Evolutionary conservation across 139 green algal genomes (phyloP).

Genomic region (Asterochloris sp.): DNA sequence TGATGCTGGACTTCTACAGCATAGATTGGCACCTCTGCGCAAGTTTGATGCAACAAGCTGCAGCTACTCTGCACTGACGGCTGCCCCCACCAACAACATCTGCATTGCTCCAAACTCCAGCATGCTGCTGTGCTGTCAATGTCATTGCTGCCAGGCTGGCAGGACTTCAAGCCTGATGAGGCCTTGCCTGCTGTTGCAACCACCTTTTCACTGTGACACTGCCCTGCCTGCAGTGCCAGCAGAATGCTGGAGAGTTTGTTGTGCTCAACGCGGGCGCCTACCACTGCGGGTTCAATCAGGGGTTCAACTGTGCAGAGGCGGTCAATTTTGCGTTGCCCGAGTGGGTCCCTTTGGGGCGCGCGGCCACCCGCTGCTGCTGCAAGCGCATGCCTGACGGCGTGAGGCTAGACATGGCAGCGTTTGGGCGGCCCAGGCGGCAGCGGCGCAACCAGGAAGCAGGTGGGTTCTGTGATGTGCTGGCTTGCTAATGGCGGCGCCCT

Average conservation of each 20-base stretch:
- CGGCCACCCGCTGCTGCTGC: constrained; percentile 37
- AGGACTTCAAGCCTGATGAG: no score
- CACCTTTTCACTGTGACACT: not conserved
- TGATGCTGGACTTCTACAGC: no score
- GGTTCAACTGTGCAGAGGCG: constrained; percentile 80
- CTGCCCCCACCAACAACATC: no score
- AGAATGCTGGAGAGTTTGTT: constrained; percentile 75
- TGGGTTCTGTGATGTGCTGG: no score
- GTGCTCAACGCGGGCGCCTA: constrained; percentile 70
- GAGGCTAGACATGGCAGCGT: constrained; percentile 80
- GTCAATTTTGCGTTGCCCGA: constrained; percentile 70
- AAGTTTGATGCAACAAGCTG: no score
- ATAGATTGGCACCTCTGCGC: no score
- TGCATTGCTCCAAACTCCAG: no score
- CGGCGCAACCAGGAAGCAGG: not conserved
- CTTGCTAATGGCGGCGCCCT: no score
- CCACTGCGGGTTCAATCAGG: constrained; percentile 67
- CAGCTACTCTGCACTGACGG: no score
- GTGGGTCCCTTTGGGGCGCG: constrained; percentile 53
- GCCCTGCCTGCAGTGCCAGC: constrained; percentile 37
- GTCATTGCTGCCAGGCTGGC: no score
- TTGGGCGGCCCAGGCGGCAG: constrained; percentile 28
- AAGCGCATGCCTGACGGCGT: constrained; percentile 55
- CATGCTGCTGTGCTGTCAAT: no score
- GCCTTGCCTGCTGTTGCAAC: no score